Evolutionary conservation across 768 basidiomycete species (phyloP).

Genomic region (Boletus subparvulus): DNA sequence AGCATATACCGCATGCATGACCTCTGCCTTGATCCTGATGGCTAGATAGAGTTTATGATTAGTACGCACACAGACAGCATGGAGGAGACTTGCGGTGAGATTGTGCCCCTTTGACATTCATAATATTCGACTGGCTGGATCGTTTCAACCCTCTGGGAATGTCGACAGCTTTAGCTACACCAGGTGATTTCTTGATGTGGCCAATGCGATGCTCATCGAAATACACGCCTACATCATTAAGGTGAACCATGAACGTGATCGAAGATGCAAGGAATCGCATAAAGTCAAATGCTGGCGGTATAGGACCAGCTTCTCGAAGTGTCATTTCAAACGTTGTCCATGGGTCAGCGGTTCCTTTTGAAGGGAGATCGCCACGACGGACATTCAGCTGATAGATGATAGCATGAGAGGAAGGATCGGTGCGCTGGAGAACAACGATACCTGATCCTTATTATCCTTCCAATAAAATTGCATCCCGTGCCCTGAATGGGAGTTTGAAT

Average conservation of each 20-base stretch:
- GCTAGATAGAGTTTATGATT: slow-evolving; percentile 38
- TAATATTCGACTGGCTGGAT: slow-evolving; percentile 57
- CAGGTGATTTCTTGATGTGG: slow-evolving; percentile 61
- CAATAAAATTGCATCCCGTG: slow-evolving; percentile 97
- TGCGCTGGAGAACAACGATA: slow-evolving; percentile 20
- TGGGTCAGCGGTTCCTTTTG: slow-evolving; percentile 28
- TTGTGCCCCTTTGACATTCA: slow-evolving; percentile 67
- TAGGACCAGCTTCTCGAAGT: slow-evolving; percentile 74
- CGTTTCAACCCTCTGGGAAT: slow-evolving; percentile 57
- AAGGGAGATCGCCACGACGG: slow-evolving; percentile 66
- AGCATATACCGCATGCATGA: slow-evolving; percentile 14
- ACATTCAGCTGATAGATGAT: slow-evolving; percentile 62
- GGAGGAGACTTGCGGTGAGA: slow-evolving; percentile 51
- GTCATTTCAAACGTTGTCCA: slow-evolving; percentile 94
- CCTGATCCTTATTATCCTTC: slow-evolving; percentile 91
- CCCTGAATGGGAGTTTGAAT: slow-evolving; percentile 37
- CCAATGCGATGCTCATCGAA: slow-evolving; percentile 77
- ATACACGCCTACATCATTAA: slow-evolving; percentile 75
- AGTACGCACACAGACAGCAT: not conserved
- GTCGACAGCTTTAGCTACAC: slow-evolving; percentile 47
- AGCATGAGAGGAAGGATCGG: not conserved
- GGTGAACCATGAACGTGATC: slow-evolving; percentile 87
- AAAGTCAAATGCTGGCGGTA: slow-evolving; percentile 84
- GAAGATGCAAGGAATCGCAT: slow-evolving; percentile 87
- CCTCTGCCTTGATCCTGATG: slow-evolving; percentile 9